Evolutionary conservation across 1,284 basidiomycete genomes (phyloP), one percentile per base, ranked within the genome.

Genomic region (Erythrobasidium hasegawianum): DNA sequence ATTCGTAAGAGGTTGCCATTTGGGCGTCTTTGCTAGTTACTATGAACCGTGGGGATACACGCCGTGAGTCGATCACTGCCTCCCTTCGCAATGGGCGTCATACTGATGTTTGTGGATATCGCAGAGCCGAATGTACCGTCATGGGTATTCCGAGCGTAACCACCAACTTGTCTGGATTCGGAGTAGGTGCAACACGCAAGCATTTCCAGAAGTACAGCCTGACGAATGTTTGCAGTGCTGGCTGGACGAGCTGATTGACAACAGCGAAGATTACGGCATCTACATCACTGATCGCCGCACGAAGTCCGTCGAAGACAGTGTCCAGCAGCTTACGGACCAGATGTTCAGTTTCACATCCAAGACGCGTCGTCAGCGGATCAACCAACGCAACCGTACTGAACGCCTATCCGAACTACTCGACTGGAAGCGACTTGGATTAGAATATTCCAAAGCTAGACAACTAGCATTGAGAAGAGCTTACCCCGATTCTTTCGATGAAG

Each of bases 71-170:
- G 24, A 20, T 4, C 9, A 4, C 26, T 45, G 8, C 14, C 9
- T 1, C 14, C 24, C n/a, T 11, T 52, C 50, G 20, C 1, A 33
- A 26, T 5, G n/a, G n/a, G n/a, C n/a, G n/a, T n/a, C n/a, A n/a
- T n/a, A n/a, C n/a, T n/a, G n/a, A n/a, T n/a, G n/a, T n/a, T n/a
- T n/a, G n/a, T n/a, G n/a, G n/a, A n/a, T n/a, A n/a, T n/a, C n/a
- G 2, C 43, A 65, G 77, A 2, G 82, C 82, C 60, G 82, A 83
- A 75, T 83, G 82, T 77, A 83, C 82, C 18, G 82, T 83, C 66
- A 98, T 98, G 95, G 95, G 95, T 71, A 92, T 98, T 67, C 95
- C 95, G 0, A 91, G 88, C 55, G 87, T 97, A 69, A 97, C 95
- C 27, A 98, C 95, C 66, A 97, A 98, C 80, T 81, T 98, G 47